Base-by-base conservation (phyloP, 108 stramenopile species). In the Mediolabrus comicus region DNA sequence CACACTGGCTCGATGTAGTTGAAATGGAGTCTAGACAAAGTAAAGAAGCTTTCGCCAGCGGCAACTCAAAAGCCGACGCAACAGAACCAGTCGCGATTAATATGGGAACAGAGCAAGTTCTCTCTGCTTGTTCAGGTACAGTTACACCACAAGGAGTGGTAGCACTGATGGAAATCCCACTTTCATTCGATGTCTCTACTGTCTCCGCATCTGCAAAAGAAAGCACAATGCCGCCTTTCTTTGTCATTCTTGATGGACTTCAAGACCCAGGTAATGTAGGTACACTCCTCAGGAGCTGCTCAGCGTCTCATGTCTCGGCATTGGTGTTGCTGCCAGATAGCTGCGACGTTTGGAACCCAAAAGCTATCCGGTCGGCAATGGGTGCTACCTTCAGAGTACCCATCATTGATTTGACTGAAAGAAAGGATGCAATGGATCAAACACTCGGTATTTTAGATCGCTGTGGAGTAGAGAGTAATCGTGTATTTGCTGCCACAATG, bases 241-340 rank as follows among this genome's bases (percentile, higher is more conserved):
- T 86, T 65, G 59, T 95, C 32, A 78, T 94, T 41, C 62, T 91
- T 29, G 94, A 95, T 81, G 94, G 88, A 29, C 80, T 95, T 17
- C 80, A 81, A n/a, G 94, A 95, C 67, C 94, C 94, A 29, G 94
- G 94, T 14, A 95, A 95, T 81, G 76, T 92, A 16, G 94, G 94
- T 7, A 92, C 92, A 7, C 67, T 95, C 30, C 53, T 92, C 14
- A 74, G 94, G 54, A 75, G 88, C 10, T 72, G 81, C 24, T 75
- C 82, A n/a, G 94, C 94, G 27, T 74, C 84, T 1, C 76, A 88
- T 54, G 86, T 82, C 19, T 66, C 85, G 3, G 88, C 79, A 16
- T 80, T 95, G 38, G 34, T 89, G 11, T 59, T 95, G 25, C 53
- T 95, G 46, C 88, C 88, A 17, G 86, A 74, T 51, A 80, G 84